Percentiles rank a stretch among this genome's conserved stretches.
phyloP scores from a whole-genome alignment of 2,329 filamentous ascomycete genomes.

The Diaporthe humulicola region DNA sequence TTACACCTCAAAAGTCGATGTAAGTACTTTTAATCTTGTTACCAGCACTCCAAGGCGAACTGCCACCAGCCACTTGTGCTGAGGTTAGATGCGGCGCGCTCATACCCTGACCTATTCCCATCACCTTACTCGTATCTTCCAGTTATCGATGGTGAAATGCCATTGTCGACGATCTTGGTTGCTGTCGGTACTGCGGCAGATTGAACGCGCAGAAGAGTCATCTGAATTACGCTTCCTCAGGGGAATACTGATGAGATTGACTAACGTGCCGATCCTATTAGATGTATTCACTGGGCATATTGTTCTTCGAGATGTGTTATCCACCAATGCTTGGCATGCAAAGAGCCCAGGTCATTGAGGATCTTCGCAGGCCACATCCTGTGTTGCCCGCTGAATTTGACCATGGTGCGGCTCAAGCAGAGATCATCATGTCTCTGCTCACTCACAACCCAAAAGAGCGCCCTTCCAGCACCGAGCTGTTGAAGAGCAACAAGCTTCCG shows the following conservation, averaged over 20 bases:
- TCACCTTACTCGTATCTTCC: neutral
- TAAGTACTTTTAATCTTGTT: slow-evolving; percentile 55
- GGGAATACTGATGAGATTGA: neutral
- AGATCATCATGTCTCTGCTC: slow-evolving; percentile 84
- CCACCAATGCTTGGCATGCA: slow-evolving; percentile 73
- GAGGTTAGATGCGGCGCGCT: neutral
- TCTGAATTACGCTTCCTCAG: neutral
- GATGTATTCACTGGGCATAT: slow-evolving; percentile 98
- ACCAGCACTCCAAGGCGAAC: neutral
- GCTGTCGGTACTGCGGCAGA: neutral
- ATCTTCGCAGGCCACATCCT: slow-evolving; percentile 77
- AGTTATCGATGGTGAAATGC: neutral
- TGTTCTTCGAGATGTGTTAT: slow-evolving; percentile 98
- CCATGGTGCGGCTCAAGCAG: slow-evolving; percentile 78
- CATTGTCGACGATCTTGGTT: neutral
- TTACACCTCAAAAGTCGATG: slow-evolving; percentile 94
- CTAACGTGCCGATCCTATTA: slow-evolving; percentile 47
- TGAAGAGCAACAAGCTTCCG: slow-evolving; percentile 88
- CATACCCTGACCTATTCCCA: neutral
- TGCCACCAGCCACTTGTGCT: neutral
- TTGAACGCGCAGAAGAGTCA: neutral
- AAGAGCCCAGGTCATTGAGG: slow-evolving; percentile 73
- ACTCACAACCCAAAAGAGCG: slow-evolving; percentile 86
- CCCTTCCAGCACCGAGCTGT: slow-evolving; percentile 84
- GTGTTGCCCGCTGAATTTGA: slow-evolving; percentile 81